Conservation (phyloP, 2,329 filamentous ascomycete genomes). For the Sporothrix protearum region DNA sequence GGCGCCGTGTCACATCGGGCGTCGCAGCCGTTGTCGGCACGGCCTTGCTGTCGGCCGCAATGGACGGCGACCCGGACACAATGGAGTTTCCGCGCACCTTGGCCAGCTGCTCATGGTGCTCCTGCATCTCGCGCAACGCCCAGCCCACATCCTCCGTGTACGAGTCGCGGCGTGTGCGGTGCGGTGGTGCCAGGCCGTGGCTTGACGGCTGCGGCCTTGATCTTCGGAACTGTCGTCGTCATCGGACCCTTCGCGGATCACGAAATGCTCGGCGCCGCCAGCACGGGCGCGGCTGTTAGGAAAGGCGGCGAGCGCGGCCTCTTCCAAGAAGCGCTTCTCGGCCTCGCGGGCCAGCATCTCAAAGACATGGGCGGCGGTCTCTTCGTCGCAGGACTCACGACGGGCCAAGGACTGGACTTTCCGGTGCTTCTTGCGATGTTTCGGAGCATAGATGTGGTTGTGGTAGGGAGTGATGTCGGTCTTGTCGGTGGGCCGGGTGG, state of each 20-base stretch:
- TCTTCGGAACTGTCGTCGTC: slow-evolving; percentile 45
- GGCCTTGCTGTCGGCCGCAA: neutral
- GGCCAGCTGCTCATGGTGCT: slow-evolving; percentile 65
- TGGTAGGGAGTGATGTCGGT: slow-evolving; percentile 67
- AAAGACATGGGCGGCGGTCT: slow-evolving; percentile 71
- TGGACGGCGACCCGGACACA: slow-evolving; percentile 13
- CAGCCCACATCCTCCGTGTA: slow-evolving; percentile 62
- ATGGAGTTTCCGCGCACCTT: slow-evolving; percentile 36
- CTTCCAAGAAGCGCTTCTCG: slow-evolving; percentile 72
- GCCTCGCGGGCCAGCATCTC: slow-evolving; percentile 76
- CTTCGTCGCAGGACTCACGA: slow-evolving; percentile 70
- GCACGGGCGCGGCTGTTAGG: slow-evolving; percentile 67
- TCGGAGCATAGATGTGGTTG: slow-evolving; percentile 56
- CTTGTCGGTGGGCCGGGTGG: slow-evolving; percentile 63
- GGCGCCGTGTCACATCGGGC: neutral
- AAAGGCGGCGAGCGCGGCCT: slow-evolving; percentile 67
- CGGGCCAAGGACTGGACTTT: slow-evolving; percentile 45
- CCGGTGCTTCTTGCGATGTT: slow-evolving; percentile 42
- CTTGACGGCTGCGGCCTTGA: slow-evolving; percentile 27
- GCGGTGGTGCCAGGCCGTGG: slow-evolving; percentile 21
- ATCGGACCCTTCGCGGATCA: slow-evolving; percentile 61
- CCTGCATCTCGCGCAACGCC: slow-evolving; percentile 78
- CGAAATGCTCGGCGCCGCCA: slow-evolving; percentile 68
- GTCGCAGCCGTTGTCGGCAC: neutral
- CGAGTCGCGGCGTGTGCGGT: slow-evolving; percentile 52